Conservation (phyloP, 2,329 filamentous ascomycete species). For the Lachnellula subtilissima region DNA sequence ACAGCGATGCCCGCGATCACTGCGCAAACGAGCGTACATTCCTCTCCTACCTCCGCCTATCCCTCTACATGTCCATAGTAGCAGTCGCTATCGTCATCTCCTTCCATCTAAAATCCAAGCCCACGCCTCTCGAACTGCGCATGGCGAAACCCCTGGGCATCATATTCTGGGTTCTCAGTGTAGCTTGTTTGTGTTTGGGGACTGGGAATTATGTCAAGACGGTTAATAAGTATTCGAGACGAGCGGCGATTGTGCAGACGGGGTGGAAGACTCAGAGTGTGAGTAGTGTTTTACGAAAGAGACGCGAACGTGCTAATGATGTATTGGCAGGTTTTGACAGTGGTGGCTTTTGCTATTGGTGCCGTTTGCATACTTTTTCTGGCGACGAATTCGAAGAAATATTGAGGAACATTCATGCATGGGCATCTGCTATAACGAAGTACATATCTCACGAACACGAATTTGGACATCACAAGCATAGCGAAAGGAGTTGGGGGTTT, state of each 20-base stretch:
- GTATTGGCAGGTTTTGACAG: constrained; percentile 50
- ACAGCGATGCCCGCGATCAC: constrained; percentile 58
- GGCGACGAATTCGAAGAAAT: constrained; percentile 34
- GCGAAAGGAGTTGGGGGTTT: constrained; percentile 5
- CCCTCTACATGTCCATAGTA: constrained; percentile 84
- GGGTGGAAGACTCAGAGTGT: constrained; percentile 91
- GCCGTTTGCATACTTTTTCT: constrained; percentile 62
- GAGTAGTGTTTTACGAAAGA: not conserved
- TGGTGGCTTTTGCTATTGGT: constrained; percentile 59
- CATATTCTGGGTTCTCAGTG: constrained; percentile 78
- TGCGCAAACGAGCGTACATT: constrained; percentile 46
- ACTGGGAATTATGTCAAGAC: constrained; percentile 82
- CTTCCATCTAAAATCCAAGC: constrained; percentile 78
- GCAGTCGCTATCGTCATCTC: constrained; percentile 86
- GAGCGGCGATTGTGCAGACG: constrained; percentile 80
- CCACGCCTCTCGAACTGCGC: constrained; percentile 64
- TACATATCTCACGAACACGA: not conserved
- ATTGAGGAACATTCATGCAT: constrained; percentile 9
- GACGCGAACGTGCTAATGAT: not conserved
- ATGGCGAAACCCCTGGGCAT: constrained; percentile 81
- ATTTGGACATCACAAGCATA: not conserved
- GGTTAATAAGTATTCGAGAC: constrained; percentile 73
- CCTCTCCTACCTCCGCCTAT: constrained; percentile 24
- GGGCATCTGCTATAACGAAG: not conserved
- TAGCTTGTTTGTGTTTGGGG: constrained; percentile 72